Percentiles rank a stretch among this genome's conserved stretches.
Conservation (phyloP, 2,329 filamentous ascomycete genomes). For the Lachnellula hyalina region DNA sequence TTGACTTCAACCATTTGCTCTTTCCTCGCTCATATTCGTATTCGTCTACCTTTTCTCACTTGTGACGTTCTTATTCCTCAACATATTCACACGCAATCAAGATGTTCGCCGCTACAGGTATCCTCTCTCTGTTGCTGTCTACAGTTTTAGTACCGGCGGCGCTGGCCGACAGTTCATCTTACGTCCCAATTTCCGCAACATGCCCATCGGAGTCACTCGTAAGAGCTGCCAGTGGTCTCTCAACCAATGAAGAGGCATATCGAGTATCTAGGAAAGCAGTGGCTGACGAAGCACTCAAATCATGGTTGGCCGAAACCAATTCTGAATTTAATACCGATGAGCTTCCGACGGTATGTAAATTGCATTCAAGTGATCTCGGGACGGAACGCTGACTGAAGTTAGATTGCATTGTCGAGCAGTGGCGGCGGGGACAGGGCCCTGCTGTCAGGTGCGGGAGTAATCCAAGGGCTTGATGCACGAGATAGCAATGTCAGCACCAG, state of each 20-base stretch:
- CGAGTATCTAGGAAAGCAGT: conserved; percentile 34
- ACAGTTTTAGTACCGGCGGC: not conserved
- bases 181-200: conserved; percentile 32
- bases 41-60: not conserved
- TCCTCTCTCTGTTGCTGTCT: conserved; percentile 10
- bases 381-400: not conserved
- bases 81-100: not conserved
- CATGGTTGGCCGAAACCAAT: conserved; percentile 36
- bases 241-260: conserved; percentile 35
- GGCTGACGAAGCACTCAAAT: conserved; percentile 34
- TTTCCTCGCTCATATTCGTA: not conserved
- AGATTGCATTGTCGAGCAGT: conserved; percentile 37
- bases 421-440: conserved; percentile 40
- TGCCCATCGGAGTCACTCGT: conserved; percentile 37
- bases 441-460: conserved; percentile 33
- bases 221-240: conserved; percentile 34
- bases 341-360: conserved; percentile 31
- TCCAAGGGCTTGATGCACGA: conserved; percentile 39
- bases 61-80: not conserved
- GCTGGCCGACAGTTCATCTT: conserved; percentile 11
- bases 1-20: not conserved
- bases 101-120: conserved; percentile 9
- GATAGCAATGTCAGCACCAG: conserved; percentile 36
- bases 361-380: not conserved
- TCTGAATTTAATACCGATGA: conserved; percentile 30